Evolutionary conservation across 2,329 filamentous ascomycete species (phyloP).

Genomic region (Pseudocercospora eumusae): DNA sequence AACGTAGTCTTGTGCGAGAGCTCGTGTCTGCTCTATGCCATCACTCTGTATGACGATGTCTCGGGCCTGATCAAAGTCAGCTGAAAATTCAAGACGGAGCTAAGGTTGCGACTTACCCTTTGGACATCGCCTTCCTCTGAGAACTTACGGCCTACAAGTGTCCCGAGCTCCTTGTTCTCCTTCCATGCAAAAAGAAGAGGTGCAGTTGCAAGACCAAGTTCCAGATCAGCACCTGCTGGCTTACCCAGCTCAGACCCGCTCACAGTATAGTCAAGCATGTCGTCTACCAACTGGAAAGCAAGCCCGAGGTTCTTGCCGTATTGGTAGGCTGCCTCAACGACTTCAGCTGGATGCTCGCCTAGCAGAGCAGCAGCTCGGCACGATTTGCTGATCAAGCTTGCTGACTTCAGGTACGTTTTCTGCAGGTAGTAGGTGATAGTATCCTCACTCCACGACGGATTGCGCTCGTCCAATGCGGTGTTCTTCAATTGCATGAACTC

Average conservation of each 20-base stretch:
- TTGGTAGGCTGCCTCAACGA: conserved; percentile 85
- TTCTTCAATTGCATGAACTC: conserved; percentile 99
- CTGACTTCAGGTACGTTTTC: conserved; percentile 97
- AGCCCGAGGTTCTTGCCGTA: conserved; percentile 93
- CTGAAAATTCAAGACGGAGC: neutral
- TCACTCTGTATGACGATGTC: conserved; percentile 79
- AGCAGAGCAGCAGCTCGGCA: conserved; percentile 87
- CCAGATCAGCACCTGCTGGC: conserved; percentile 89
- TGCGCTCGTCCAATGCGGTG: conserved; percentile 81
- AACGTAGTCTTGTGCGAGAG: conserved; percentile 85
- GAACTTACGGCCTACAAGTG: conserved; percentile 90
- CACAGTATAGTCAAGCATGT: conserved; percentile 95
- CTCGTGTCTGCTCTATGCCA: conserved; percentile 88
- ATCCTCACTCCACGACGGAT: conserved; percentile 83
- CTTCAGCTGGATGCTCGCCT: conserved; percentile 71
- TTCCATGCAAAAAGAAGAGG: conserved; percentile 91
- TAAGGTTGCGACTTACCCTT: conserved; percentile 60
- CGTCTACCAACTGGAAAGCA: conserved; percentile 96
- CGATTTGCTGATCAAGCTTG: conserved; percentile 92
- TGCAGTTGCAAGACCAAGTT: conserved; percentile 89
- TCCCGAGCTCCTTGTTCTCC: conserved; percentile 77
- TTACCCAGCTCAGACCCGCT: conserved; percentile 85
- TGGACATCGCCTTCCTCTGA: conserved; percentile 77
- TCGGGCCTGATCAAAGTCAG: conserved; percentile 65
- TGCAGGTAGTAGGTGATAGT: conserved; percentile 91